Conservation (phyloP, 2,329 filamentous ascomycete species). For the Arthrocladium fulminans region DNA sequence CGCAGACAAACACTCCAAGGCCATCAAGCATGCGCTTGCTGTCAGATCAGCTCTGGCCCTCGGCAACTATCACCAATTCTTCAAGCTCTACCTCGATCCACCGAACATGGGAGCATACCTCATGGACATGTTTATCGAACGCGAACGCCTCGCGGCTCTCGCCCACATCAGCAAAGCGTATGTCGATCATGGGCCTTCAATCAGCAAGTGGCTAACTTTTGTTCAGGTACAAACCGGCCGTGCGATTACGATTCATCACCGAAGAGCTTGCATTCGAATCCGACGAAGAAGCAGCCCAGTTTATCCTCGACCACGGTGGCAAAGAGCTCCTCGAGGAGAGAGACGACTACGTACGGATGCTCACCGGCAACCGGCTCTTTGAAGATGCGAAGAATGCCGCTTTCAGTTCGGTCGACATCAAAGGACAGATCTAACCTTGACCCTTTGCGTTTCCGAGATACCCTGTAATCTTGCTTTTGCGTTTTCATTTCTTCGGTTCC, state of each 20-base stretch:
- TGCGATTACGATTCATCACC: constrained; percentile 83
- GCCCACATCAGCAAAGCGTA: constrained; percentile 92
- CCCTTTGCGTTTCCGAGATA: background rate
- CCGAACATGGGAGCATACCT: constrained; percentile 97
- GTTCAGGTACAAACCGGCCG: constrained; percentile 77
- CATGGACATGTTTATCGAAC: constrained; percentile 97
- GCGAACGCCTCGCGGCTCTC: constrained; percentile 83
- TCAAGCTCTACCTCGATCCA: constrained; percentile 87
- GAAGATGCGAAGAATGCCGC: constrained; percentile 64
- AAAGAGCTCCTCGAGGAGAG: constrained; percentile 66
- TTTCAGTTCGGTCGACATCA: constrained; percentile 87
- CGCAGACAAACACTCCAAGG: constrained; percentile 79
- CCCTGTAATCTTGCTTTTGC: constrained; percentile 8
- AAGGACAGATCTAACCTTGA: constrained; percentile 66
- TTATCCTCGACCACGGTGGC: constrained; percentile 72
- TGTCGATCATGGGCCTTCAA: constrained; percentile 38
- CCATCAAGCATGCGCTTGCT: constrained; percentile 82
- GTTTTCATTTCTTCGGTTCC: constrained; percentile 1
- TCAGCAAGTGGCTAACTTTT: constrained; percentile 38
- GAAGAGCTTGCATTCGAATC: constrained; percentile 95
- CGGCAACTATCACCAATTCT: constrained; percentile 96
- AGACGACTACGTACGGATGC: constrained; percentile 61
- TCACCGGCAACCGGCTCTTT: constrained; percentile 71
- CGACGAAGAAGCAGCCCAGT: constrained; percentile 81
- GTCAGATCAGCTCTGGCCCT: constrained; percentile 86